These are phyloP conservation scores for Globisporangium recalcitrans DNA, from an alignment of 352 stramenopile genomes.

Conservation along the genomic window DNA sequence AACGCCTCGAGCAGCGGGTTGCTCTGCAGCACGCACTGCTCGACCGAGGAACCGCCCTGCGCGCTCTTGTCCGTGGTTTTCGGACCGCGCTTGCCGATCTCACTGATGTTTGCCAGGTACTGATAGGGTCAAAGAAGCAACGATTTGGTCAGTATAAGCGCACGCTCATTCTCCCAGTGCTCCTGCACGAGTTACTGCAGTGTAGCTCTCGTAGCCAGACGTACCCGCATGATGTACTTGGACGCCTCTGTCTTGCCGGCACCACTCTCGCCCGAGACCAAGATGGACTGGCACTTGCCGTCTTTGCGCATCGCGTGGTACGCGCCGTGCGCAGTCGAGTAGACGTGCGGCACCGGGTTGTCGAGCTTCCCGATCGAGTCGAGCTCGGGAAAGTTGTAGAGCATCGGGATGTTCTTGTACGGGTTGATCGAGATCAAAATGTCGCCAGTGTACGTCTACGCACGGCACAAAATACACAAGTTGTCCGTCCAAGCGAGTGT, in stretches of 20 bases:
- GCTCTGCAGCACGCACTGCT: conserved; percentile 90
- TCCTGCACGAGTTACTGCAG: neutral
- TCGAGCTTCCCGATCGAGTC: conserved; percentile 83
- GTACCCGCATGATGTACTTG: conserved; percentile 90
- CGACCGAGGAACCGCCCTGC: conserved; percentile 66
- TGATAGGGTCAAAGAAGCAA: conserved; percentile 8
- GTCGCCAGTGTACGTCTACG: conserved; percentile 90
- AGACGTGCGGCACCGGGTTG: conserved; percentile 83
- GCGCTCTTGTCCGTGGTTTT: conserved; percentile 64
- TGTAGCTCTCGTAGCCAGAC: neutral
- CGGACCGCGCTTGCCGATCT: conserved; percentile 74
- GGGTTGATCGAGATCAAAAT: conserved; percentile 96
- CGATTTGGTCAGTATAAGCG: neutral
- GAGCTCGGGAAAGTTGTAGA: conserved; percentile 90
- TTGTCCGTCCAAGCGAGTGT: neutral
- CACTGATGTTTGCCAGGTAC: conserved; percentile 88
- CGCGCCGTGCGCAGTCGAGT: conserved; percentile 77
- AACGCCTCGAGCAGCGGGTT: conserved; percentile 92
- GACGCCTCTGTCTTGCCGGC: conserved; percentile 87
- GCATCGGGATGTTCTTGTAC: conserved; percentile 93
- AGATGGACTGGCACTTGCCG: conserved; percentile 81
- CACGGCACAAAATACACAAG: neutral
- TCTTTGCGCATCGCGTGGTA: conserved; percentile 77
- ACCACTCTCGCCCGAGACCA: conserved; percentile 84
- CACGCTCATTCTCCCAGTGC: neutral